Base-by-base conservation (phyloP, 768 basidiomycete genomes). In the Tulasnella sp. region DNA sequence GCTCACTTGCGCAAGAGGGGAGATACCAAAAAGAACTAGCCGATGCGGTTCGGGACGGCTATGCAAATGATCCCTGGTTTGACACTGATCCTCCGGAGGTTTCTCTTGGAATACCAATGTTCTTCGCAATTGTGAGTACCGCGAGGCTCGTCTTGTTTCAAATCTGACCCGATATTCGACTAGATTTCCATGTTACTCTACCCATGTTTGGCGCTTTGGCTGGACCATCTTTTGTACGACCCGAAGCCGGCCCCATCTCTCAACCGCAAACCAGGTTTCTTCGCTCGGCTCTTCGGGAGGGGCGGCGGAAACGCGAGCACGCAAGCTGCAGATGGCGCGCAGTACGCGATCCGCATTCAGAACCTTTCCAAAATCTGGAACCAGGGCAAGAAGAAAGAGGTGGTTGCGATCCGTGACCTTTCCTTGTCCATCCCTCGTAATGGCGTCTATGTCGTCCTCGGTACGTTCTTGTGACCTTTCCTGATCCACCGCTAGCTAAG, bases 361-460 rank as follows among this genome's bases (percentile, higher is more conserved):
- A 82, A 82, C 46, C 75, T 83, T 18, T 60, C 60, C 48, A 83
- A 83, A 77, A 54, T 37, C 58, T 83, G 82, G 72, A 69, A 73
- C 34, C 72, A 24, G 14, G 80, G 77, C 34, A 80, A 46, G 75
- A 73, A 76, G 79, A 86, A 86, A 8, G 82, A 84, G 4, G 90
- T 94, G 7, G 90, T 89, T 12, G 94, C 94, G 2, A 89, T 95
- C 41, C 86, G 87, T 2, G 90, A 93, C 81, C 89, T 95, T 41
- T 91, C 90, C 7, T 84, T 95, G 58, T 89, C 92, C 82, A 88
- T 95, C 16, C 94, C 94, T 1, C 91, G 91, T 83, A 87, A 86
- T 8, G 93, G 93, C 11, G 93, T 94, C n/a, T 94, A 91, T 83
- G 93, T 94, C 41, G 86, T 95, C 12, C 86, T 94, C 16, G 94